A percentile compares a stretch with the other conserved stretches of the same genome.
These are phyloP conservation scores for Schwanniomyces sp. DNA, from an alignment of 805 yeast species.

Conservation along the genomic window DNA sequence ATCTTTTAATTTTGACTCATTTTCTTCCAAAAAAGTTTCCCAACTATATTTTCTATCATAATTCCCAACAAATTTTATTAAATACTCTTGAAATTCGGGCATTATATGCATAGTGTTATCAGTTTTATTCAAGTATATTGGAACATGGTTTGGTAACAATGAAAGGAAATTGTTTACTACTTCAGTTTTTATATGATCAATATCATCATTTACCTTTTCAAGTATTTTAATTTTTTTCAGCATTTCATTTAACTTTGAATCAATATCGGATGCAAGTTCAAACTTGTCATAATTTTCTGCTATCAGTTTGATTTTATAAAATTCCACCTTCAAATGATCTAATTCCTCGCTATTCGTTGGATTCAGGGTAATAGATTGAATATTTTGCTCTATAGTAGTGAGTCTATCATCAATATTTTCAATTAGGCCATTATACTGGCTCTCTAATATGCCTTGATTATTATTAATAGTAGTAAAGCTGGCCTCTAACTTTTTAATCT, in stretches of 20 bases:
- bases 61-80: conserved; percentile 32
- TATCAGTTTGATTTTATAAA: conserved; percentile 10
- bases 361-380: conserved; percentile 8
- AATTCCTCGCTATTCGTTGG: conserved; percentile 4
- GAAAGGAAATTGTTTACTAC: conserved; percentile 18
- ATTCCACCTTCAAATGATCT: conserved; percentile 10
- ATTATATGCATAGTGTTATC: conserved; percentile 30
- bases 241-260: conserved; percentile 14
- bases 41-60: conserved; percentile 17
- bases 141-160: conserved; percentile 29
- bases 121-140: conserved; percentile 27
- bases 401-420: too few species aligned
- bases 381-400: not conserved
- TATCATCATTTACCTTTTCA: conserved; percentile 9
- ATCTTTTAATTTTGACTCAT: conserved; percentile 16
- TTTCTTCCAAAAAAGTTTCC: conserved; percentile 21
- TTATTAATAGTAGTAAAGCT: conserved; percentile 1
- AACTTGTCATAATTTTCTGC: conserved; percentile 5
- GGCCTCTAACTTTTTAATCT: not conserved
- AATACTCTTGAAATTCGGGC: conserved; percentile 39
- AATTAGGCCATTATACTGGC: conserved; percentile 10
- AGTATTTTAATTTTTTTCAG: conserved; percentile 14
- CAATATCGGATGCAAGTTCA: conserved; percentile 7
- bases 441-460: conserved; percentile 17
- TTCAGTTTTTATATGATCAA: conserved; percentile 14